Percentiles rank a stretch among this genome's conserved stretches.
Conservation (phyloP, 1,284 basidiomycete species). For the Kwoniella shivajii region DNA sequence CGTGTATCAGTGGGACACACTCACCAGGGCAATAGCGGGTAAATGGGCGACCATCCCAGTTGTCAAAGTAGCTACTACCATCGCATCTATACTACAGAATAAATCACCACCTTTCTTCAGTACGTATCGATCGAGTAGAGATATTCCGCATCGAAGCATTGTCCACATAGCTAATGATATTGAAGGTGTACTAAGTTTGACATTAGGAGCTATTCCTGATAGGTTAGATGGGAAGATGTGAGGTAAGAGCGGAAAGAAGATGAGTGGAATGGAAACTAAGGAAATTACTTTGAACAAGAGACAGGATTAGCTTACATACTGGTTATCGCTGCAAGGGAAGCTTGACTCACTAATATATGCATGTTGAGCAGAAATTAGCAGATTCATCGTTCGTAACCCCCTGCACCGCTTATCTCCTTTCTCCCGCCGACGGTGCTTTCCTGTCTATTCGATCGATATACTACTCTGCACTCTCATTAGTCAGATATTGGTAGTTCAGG, state of each 20-base stretch:
- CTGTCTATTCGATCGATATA: too few relatives aligned
- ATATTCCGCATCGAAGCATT: background rate
- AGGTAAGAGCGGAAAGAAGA: conserved; percentile 9
- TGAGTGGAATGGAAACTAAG: conserved; percentile 4
- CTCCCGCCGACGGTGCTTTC: too few relatives aligned
- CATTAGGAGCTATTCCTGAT: background rate
- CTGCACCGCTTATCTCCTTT: too few relatives aligned
- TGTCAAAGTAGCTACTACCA: conserved; percentile 7
- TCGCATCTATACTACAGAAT: conserved; percentile 7
- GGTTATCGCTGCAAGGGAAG: background rate
- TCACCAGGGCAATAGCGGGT: conserved; percentile 13
- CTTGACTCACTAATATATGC: conserved; percentile 1
- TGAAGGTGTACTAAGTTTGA: background rate
- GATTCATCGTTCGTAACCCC: background rate
- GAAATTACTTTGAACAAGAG: conserved; percentile 1
- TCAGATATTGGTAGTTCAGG: too few relatives aligned
- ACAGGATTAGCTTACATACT: background rate
- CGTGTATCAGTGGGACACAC: too few relatives aligned
- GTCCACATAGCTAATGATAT: conserved; percentile 11
- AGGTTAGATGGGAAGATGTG: conserved; percentile 2
- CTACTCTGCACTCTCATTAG: too few relatives aligned
- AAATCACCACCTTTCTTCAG: background rate
- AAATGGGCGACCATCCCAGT: conserved; percentile 20
- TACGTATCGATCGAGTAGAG: conserved; percentile 5
- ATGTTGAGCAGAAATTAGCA: conserved; percentile 1